Percentiles rank a stretch among this genome's conserved stretches.
Evolutionary conservation across 257 asterid species (phyloP).

Genomic region (Echium plantagineum): DNA sequence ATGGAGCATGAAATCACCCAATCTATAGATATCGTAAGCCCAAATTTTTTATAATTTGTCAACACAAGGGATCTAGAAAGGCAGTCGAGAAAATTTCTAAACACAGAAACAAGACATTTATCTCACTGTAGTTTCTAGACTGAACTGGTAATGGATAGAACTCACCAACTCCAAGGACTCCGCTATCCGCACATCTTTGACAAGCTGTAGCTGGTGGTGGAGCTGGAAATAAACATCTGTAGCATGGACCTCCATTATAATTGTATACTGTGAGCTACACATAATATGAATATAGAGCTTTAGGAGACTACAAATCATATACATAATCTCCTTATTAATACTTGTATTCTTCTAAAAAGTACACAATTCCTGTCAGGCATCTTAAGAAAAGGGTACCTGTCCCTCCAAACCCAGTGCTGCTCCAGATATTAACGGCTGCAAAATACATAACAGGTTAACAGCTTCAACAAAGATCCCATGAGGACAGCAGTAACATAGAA

Average conservation of each 20-base stretch:
- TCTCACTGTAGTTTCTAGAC: not conserved
- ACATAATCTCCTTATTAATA: not conserved
- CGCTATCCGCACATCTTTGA: constrained; percentile 91
- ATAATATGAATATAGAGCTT: constrained; percentile 2
- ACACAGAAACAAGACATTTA: not conserved
- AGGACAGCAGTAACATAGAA: not conserved
- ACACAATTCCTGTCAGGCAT: not conserved
- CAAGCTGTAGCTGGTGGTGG: constrained; percentile 97
- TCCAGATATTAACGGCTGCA: constrained; percentile 91
- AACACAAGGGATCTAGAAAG: not conserved
- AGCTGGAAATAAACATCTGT: constrained; percentile 87
- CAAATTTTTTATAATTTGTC: not conserved
- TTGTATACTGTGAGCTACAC: constrained; percentile 87
- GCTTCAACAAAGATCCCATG: not conserved
- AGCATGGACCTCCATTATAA: constrained; percentile 86
- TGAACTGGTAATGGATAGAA: not conserved
- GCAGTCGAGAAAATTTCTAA: not conserved
- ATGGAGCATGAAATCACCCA: not conserved
- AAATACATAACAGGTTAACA: constrained; percentile 14
- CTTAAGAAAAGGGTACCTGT: constrained; percentile 43
- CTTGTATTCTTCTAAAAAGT: not conserved
- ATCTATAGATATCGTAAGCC: not conserved
- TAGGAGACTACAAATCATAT: not conserved
- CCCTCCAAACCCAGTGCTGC: constrained; percentile 98
- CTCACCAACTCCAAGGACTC: constrained; percentile 96